Conservation (phyloP, 495 filamentous ascomycete species). For the Trichoderma erinaceum region DNA sequence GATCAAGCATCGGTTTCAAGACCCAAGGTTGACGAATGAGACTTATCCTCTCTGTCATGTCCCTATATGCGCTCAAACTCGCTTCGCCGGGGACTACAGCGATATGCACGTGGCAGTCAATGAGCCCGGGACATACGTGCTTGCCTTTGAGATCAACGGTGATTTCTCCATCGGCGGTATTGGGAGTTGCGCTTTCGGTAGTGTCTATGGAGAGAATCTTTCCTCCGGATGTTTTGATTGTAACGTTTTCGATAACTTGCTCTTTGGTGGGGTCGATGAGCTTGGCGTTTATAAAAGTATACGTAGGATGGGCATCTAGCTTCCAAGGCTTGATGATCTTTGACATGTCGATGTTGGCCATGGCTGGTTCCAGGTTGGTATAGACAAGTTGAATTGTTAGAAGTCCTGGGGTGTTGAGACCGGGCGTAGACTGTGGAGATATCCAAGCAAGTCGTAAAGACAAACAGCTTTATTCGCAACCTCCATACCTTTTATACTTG, state of each 20-base stretch:
- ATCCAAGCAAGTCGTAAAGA: too few relatives aligned
- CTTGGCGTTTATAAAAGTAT: neutral
- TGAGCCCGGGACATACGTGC: constrained; percentile 48
- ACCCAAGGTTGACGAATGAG: neutral
- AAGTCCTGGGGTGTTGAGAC: too few relatives aligned
- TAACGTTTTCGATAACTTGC: neutral
- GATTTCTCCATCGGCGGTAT: neutral
- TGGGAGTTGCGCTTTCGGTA: neutral
- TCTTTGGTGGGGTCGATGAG: neutral
- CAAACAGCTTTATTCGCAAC: too few relatives aligned
- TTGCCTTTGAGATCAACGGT: constrained; percentile 36
- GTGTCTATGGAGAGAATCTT: neutral
- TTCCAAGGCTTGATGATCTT: constrained; percentile 4
- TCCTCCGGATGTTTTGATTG: neutral
- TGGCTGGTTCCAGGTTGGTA: neutral
- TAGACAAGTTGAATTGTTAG: too few relatives aligned
- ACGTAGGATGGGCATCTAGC: neutral
- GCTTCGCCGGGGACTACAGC: constrained; percentile 34
- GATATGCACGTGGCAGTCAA: constrained; percentile 54
- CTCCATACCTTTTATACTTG: too few relatives aligned
- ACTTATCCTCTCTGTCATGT: neutral
- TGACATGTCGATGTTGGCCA: neutral
- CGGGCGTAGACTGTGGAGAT: too few relatives aligned
- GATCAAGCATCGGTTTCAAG: constrained; percentile 36
- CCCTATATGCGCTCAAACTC: neutral